Percentiles rank a stretch among this genome's conserved stretches.
Conservation (phyloP, 139 green algal genomes). For the Pedinophyceae sp. region DNA sequence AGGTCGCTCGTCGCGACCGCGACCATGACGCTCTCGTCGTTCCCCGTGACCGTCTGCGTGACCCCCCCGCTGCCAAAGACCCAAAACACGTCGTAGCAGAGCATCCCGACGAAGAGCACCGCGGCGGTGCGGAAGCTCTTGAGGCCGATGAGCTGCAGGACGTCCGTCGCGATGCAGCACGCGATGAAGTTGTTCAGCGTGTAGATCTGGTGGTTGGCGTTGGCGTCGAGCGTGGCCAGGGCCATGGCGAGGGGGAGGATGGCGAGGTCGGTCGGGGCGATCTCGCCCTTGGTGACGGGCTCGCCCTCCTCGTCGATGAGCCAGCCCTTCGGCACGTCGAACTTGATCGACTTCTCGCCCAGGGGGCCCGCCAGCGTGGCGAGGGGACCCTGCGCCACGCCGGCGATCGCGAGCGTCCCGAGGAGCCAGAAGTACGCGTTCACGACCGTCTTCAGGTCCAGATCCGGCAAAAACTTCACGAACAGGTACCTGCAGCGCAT, state of each 20-base stretch:
- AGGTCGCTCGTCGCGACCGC: conserved; percentile 43
- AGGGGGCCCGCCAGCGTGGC: conserved; percentile 17
- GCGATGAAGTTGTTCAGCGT: conserved; percentile 67
- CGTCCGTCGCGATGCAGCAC: conserved; percentile 7
- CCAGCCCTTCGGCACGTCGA: conserved; percentile 31
- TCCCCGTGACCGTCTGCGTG: background rate
- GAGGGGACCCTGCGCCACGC: conserved; percentile 22
- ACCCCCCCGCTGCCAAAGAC: conserved; percentile 49
- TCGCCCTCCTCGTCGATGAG: conserved; percentile 29
- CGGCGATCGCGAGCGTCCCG: conserved; percentile 34
- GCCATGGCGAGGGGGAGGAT: conserved; percentile 1
- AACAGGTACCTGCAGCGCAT: conserved; percentile 58
- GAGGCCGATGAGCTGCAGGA: conserved; percentile 46
- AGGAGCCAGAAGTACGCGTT: conserved; percentile 72
- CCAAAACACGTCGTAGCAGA: conserved; percentile 85
- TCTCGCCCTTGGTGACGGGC: conserved; percentile 9
- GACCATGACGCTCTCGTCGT: conserved; percentile 76
- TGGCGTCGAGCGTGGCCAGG: background rate
- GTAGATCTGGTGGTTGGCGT: conserved; percentile 44
- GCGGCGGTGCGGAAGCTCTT: conserved; percentile 51
- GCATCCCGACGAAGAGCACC: conserved; percentile 61
- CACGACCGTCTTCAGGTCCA: conserved; percentile 44
- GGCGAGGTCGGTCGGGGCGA: conserved; percentile 22
- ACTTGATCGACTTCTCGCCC: conserved; percentile 10
- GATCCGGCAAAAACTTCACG: conserved; percentile 51